Conservation (phyloP, 352 stramenopile genomes). For the Phytophthora chlamydospora region DNA sequence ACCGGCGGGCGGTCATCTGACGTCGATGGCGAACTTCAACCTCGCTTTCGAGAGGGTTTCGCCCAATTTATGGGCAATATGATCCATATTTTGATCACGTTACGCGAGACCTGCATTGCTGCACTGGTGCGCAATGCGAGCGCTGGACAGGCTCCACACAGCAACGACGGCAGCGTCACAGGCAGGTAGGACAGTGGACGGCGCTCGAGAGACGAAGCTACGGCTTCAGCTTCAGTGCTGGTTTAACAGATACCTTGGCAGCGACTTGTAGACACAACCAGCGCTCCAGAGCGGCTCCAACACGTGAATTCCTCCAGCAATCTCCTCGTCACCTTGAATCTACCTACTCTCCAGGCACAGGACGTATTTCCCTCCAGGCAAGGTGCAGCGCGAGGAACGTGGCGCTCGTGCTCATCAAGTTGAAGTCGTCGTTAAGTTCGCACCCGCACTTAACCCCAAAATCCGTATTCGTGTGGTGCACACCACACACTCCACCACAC, state of each 20-base stretch:
- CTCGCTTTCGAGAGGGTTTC: neutral
- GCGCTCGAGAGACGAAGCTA: too few species aligned
- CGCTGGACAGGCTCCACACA: too few species aligned
- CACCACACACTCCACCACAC: conserved; percentile 13
- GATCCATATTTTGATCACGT: neutral
- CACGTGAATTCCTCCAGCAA: too few species aligned
- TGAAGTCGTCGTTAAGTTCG: conserved; percentile 6
- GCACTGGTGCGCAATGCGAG: too few species aligned
- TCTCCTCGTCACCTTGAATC: too few species aligned
- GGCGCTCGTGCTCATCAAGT: conserved; percentile 5
- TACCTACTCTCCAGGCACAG: too few species aligned
- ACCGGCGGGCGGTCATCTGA: conserved; percentile 11
- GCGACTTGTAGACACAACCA: too few species aligned
- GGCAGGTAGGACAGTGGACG: too few species aligned
- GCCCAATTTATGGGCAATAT: too few species aligned
- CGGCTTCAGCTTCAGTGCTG: neutral
- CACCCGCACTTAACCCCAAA: conserved; percentile 9
- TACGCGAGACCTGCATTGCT: neutral
- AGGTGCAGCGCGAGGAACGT: conserved; percentile 4
- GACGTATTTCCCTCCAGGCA: too few species aligned
- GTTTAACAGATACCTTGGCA: conserved; percentile 4
- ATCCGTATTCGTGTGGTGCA: neutral
- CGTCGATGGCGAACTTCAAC: conserved; percentile 31
- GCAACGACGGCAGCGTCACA: too few species aligned
- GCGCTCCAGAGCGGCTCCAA: too few species aligned